These are phyloP conservation scores for Helotiales sp. DNA, from an alignment of 2,329 filamentous ascomycete species.

Conservation along the genomic window DNA sequence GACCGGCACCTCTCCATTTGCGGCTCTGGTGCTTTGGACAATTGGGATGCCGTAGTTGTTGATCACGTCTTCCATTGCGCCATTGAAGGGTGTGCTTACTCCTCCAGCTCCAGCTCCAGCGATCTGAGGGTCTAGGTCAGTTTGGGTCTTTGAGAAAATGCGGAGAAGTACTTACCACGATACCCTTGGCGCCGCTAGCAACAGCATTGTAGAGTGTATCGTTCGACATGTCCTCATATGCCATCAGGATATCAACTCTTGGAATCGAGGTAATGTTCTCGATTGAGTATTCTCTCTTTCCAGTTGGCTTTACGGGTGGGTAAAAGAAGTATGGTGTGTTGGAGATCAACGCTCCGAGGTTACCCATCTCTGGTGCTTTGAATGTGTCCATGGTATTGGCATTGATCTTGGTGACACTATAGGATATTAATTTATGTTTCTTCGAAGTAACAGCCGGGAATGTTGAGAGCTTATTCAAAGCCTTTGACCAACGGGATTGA, in stretches of 20 bases:
- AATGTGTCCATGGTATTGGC: constrained; percentile 65
- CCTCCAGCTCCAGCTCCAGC: constrained; percentile 56
- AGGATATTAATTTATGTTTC: no score
- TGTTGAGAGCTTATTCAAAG: no score
- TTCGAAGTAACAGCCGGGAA: no score
- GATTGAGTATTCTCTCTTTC: constrained; percentile 46
- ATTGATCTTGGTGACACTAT: constrained; percentile 61
- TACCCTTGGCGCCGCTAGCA: constrained; percentile 50
- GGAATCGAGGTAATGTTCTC: constrained; percentile 43
- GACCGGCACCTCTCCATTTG: constrained; percentile 41
- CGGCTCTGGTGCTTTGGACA: constrained; percentile 51
- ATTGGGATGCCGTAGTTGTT: constrained; percentile 48
- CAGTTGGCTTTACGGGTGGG: constrained; percentile 48
- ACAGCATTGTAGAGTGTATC: constrained; percentile 48
- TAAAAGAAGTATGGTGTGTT: constrained; percentile 62
- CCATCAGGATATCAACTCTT: constrained; percentile 56
- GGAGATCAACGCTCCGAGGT: constrained; percentile 58
- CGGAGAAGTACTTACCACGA: constrained; percentile 40
- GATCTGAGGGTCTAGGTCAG: constrained; percentile 29
- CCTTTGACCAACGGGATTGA: no score
- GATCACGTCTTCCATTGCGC: constrained; percentile 45
- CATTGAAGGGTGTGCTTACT: constrained; percentile 41
- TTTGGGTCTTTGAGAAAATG: background rate
- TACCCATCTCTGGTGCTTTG: constrained; percentile 55
- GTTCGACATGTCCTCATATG: constrained; percentile 53